Evolutionary conservation across 2,329 filamentous ascomycete genomes (phyloP).

Genomic region (Penicillium concentricum): DNA sequence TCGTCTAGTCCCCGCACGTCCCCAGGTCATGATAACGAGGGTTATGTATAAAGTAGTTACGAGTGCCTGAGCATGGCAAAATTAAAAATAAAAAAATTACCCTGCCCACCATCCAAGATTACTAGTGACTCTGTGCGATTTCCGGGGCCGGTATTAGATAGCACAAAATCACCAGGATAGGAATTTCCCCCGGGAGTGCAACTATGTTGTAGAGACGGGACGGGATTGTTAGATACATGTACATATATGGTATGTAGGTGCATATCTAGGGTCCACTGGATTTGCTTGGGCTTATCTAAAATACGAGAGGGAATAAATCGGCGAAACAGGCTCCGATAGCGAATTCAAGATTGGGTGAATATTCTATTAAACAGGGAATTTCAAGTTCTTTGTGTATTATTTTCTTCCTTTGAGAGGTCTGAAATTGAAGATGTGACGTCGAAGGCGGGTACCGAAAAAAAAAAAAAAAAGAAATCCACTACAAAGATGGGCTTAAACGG

Average conservation of each 20-base stretch:
- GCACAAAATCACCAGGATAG: not conserved
- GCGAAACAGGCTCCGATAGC: not conserved
- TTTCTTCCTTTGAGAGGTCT: not conserved
- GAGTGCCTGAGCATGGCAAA: not conserved
- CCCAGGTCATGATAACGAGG: not conserved
- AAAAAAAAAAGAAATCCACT: not conserved
- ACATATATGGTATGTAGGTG: not conserved
- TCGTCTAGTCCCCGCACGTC: not conserved
- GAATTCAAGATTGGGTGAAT: not conserved
- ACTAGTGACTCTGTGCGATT: not conserved
- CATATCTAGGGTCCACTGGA: not conserved
- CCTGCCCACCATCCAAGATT: not conserved
- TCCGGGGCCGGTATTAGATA: not conserved
- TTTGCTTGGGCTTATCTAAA: not conserved
- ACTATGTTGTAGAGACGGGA: not conserved
- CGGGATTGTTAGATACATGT: not conserved
- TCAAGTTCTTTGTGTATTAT: not conserved
- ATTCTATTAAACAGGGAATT: not conserved
- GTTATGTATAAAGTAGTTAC: not conserved
- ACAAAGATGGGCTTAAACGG: not conserved
- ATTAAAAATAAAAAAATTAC: not conserved
- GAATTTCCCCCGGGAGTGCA: not conserved
- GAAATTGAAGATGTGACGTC: slow-evolving; percentile 1
- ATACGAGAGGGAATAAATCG: not conserved
- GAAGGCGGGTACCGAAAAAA: not conserved